Percentiles rank a stretch among this genome's conserved stretches.
phyloP scores from a whole-genome alignment of 768 basidiomycete genomes.

The Pluteus cervinus region DNA sequence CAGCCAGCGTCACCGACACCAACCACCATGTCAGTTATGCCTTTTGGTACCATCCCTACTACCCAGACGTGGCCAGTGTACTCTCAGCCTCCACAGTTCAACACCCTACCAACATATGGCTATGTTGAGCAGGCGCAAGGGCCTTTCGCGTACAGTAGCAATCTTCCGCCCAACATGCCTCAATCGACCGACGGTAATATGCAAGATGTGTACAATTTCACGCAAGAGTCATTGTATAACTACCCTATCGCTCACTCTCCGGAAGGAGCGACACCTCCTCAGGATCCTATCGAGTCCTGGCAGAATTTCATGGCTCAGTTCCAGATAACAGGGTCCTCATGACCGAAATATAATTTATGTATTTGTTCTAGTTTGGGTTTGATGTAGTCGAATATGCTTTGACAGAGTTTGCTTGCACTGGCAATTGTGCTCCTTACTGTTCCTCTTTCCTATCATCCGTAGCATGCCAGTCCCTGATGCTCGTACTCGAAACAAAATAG shows the following conservation, averaged over 20 bases:
- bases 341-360: constrained; percentile 21
- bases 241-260: constrained; percentile 12
- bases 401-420: constrained; percentile 1
- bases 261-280: constrained; percentile 22
- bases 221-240: too few species aligned
- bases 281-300: constrained; percentile 39
- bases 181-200: too few species aligned
- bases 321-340: too few species aligned
- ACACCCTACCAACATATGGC: too few species aligned
- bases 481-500: constrained; percentile 58
- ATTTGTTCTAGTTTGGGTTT: constrained; percentile 2
- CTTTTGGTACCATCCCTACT: too few species aligned
- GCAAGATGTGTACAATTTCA: too few species aligned
- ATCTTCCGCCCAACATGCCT: too few species aligned
- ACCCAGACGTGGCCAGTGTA: too few species aligned
- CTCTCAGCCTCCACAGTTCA: too few species aligned
- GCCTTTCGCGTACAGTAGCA: too few species aligned
- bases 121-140: too few species aligned
- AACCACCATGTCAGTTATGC: too few species aligned
- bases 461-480: constrained; percentile 64
- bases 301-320: constrained; percentile 43
- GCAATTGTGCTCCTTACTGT: background rate
- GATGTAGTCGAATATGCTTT: background rate
- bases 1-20: constrained; percentile 42
- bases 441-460: constrained; percentile 5